A percentile compares a stretch with the other conserved stretches of the same genome.
Conservation (phyloP, 306 rosid species). For the Astragalus membranaceus region DNA sequence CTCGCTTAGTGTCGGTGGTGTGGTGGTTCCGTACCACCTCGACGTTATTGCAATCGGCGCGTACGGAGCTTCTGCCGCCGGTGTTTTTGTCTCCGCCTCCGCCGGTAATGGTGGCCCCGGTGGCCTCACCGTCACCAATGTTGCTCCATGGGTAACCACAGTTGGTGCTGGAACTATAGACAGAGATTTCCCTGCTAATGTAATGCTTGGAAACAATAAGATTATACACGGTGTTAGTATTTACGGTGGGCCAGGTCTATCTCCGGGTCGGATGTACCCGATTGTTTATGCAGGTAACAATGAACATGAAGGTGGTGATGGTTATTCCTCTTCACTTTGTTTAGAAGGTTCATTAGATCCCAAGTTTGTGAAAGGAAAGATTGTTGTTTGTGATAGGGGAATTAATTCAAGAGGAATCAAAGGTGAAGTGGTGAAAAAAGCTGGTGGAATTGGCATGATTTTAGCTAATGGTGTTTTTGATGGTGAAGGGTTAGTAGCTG, state of each 20-base stretch:
- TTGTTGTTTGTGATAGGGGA: slow-evolving; percentile 81
- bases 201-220: slow-evolving; percentile 70
- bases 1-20: slow-evolving; percentile 88
- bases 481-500: slow-evolving; percentile 90
- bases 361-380: slow-evolving; percentile 53
- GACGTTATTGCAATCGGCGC: slow-evolving; percentile 76
- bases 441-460: slow-evolving; percentile 87
- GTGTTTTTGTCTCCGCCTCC: slow-evolving; percentile 74
- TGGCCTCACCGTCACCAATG: slow-evolving; percentile 68
- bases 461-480: slow-evolving; percentile 78
- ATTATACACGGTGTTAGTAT: slow-evolving; percentile 51
- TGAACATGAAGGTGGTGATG: slow-evolving; percentile 46
- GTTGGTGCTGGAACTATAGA: slow-evolving; percentile 96
- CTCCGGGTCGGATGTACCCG: slow-evolving; percentile 63
- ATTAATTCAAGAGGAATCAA: slow-evolving; percentile 77
- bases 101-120: slow-evolving; percentile 95
- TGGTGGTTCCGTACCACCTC: slow-evolving; percentile 76
- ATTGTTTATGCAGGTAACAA: slow-evolving; percentile 53
- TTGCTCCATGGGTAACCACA: slow-evolving; percentile 86
- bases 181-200: slow-evolving; percentile 78
- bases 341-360: slow-evolving; percentile 72
- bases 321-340: slow-evolving; percentile 78
- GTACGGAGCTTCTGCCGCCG: slow-evolving; percentile 49
- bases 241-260: slow-evolving; percentile 69
- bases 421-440: slow-evolving; percentile 76